A percentile compares a stretch with the other conserved stretches of the same genome.
These are phyloP conservation scores for Alternaria gaisen DNA, from an alignment of 2,329 filamentous ascomycete genomes.

Conservation along the genomic window DNA sequence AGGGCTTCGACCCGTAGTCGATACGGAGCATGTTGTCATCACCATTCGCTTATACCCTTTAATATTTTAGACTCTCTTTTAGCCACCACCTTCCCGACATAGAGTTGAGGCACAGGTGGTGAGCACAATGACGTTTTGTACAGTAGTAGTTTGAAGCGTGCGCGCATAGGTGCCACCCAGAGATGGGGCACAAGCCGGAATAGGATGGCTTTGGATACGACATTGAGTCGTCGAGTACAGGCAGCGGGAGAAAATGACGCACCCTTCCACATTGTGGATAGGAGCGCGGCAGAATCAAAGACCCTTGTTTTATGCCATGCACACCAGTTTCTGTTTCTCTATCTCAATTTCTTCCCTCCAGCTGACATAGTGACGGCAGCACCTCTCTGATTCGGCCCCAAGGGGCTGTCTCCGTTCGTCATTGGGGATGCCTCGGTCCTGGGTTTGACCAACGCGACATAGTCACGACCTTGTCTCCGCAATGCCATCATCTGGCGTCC, in stretches of 20 bases:
- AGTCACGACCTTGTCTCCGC: slow-evolving; percentile 19
- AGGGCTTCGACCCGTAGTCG: slow-evolving; percentile 27
- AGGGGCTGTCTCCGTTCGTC: slow-evolving; percentile 13
- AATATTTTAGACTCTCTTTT: slow-evolving; percentile 52
- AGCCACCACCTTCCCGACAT: slow-evolving; percentile 28
- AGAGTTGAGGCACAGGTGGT: slow-evolving; percentile 16
- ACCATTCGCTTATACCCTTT: slow-evolving; percentile 49
- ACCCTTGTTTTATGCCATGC: slow-evolving; percentile 25
- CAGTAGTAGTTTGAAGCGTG: slow-evolving; percentile 34
- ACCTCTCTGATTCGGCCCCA: slow-evolving; percentile 10
- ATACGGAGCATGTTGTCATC: slow-evolving; percentile 37
- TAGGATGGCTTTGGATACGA: slow-evolving; percentile 22
- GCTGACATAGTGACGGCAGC: slow-evolving; percentile 23
- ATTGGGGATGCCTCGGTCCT: slow-evolving; percentile 12
- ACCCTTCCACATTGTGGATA: slow-evolving; percentile 28
- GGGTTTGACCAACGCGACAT: slow-evolving; percentile 10
- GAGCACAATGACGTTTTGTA: slow-evolving; percentile 47
- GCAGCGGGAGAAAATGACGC: slow-evolving; percentile 38
- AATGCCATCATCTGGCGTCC: slow-evolving; percentile 32
- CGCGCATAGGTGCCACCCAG: slow-evolving; percentile 12
- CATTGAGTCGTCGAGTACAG: slow-evolving; percentile 19
- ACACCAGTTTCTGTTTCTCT: slow-evolving; percentile 4
- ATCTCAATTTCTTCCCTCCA: neutral
- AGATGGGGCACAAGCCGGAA: slow-evolving; percentile 12
- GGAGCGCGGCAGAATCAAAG: slow-evolving; percentile 34